A percentile compares a stretch with the other conserved stretches of the same genome.
These are phyloP conservation scores for Cairneyella variabilis DNA, from an alignment of 495 filamentous ascomycete genomes.

Conservation along the genomic window DNA sequence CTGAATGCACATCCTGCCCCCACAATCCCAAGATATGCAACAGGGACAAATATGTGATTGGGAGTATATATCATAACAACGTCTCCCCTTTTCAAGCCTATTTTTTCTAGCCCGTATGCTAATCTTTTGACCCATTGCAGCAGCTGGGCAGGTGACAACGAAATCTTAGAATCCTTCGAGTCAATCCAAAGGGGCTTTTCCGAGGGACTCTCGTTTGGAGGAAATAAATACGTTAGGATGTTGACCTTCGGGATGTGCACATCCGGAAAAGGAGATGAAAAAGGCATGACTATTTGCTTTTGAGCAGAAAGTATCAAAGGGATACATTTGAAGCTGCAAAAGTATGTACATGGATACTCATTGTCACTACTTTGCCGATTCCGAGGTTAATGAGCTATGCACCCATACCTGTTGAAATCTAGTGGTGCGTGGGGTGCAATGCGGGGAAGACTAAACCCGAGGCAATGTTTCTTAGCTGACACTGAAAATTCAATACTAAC, in stretches of 20 bases:
- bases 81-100: slow-evolving; percentile 33
- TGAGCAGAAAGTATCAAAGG: not conserved
- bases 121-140: slow-evolving; percentile 41
- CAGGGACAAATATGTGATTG: slow-evolving; percentile 45
- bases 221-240: slow-evolving; percentile 42
- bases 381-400: not conserved
- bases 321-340: no score
- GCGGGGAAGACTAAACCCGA: not conserved
- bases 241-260: slow-evolving; percentile 39
- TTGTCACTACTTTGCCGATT: not conserved
- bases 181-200: slow-evolving; percentile 43
- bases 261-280: slow-evolving; percentile 24
- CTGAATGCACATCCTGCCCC: slow-evolving; percentile 37
- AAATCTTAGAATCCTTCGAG: slow-evolving; percentile 30
- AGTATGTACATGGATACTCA: not conserved
- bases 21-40: slow-evolving; percentile 43
- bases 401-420: not conserved
- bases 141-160: slow-evolving; percentile 34
- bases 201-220: slow-evolving; percentile 30
- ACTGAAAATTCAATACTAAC: not conserved
- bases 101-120: slow-evolving; percentile 35
- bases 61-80: slow-evolving; percentile 43
- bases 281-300: slow-evolving; percentile 29
- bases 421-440: not conserved
- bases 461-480: not conserved